Conservation (phyloP, 768 basidiomycete genomes). For the Suillus subaureus region DNA sequence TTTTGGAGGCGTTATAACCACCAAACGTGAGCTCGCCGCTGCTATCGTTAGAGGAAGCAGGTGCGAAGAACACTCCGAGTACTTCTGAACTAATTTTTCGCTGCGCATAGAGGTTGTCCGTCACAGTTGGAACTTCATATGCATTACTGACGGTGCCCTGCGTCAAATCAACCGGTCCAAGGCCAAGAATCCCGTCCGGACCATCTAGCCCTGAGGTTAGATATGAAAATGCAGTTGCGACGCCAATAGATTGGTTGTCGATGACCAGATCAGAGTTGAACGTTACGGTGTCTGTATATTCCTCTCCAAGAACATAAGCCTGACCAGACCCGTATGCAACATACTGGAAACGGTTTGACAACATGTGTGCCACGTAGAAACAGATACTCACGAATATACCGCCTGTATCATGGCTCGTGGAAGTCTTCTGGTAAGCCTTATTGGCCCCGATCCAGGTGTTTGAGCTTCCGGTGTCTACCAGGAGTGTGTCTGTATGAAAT, state of each 20-base stretch:
- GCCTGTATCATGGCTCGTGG: slow-evolving; percentile 10
- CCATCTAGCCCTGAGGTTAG: too few relatives aligned
- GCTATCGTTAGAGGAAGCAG: too few relatives aligned
- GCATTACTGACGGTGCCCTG: slow-evolving; percentile 15
- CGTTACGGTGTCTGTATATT: too few relatives aligned
- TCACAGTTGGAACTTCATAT: too few relatives aligned
- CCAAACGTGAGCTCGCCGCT: slow-evolving; percentile 32
- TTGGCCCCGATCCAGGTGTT: slow-evolving; percentile 22
- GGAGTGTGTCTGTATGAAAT: slow-evolving; percentile 16
- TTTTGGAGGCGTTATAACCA: slow-evolving; percentile 19
- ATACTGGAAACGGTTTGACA: neutral
- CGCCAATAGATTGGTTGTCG: too few relatives aligned
- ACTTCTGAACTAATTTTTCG: too few relatives aligned
- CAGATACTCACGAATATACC: slow-evolving; percentile 3
- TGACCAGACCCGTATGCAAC: slow-evolving; percentile 13
- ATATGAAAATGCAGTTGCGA: too few relatives aligned
- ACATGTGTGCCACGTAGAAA: neutral
- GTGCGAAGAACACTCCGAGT: too few relatives aligned
- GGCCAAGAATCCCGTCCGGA: slow-evolving; percentile 15
- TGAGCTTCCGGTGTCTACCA: slow-evolving; percentile 24
- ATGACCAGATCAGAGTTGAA: too few relatives aligned
- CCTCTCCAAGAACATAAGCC: too few relatives aligned
- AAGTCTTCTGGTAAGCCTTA: slow-evolving; percentile 6
- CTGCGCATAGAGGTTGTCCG: too few relatives aligned
- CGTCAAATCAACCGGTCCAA: slow-evolving; percentile 37